Evolutionary conservation across 2,329 filamentous ascomycete species (phyloP), one percentile per base, ranked within the genome.

Genomic region (Fonsecaea multimorphosa): DNA sequence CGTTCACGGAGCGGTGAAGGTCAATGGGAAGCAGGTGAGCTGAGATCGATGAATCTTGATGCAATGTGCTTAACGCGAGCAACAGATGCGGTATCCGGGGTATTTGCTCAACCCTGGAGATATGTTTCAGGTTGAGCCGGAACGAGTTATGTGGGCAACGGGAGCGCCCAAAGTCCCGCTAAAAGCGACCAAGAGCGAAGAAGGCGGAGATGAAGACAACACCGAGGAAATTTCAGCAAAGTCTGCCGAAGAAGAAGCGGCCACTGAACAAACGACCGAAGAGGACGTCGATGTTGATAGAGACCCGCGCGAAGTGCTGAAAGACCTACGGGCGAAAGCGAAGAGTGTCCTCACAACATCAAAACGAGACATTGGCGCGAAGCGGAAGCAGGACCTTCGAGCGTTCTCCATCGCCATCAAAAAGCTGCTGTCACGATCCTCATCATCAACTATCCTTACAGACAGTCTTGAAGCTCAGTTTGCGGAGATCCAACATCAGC

Each of bases 21-120:
- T 99, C 76, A 99, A 99, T 81, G 95, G 95, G 69, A 93, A 96
- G 80, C 93, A 93, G 87, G 93, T 96, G 78, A 49, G 73, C 38
- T 14, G 24, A 34, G 38, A 40, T 34, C 31, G 58, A 7, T n/a
- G 19, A 12, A 1, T 31, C 11, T 38, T n/a, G 6, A 38, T 3
- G 32, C 2, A 31, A 29, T 36, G 27, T 22, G n/a, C 51, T 68
- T 69, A 29, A 71, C 62, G 61, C 8, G 31, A 31, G 62, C 8
- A n/a, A n/a, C 72, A 97, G 94, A 97, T 98, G 91, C 84, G 86
- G 69, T 91, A 95, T 75, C 93, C 95, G 8, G 91, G 92, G 62
- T 99, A 99, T 78, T 88, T 93, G 70, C 86, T 99, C 44, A 99
- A 99, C 78, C 96, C 95, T 2, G 95, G 95, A 72, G 95, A 99